Conservation (phyloP, 257 asterid genomes). For the Thymus mandschuricus region DNA sequence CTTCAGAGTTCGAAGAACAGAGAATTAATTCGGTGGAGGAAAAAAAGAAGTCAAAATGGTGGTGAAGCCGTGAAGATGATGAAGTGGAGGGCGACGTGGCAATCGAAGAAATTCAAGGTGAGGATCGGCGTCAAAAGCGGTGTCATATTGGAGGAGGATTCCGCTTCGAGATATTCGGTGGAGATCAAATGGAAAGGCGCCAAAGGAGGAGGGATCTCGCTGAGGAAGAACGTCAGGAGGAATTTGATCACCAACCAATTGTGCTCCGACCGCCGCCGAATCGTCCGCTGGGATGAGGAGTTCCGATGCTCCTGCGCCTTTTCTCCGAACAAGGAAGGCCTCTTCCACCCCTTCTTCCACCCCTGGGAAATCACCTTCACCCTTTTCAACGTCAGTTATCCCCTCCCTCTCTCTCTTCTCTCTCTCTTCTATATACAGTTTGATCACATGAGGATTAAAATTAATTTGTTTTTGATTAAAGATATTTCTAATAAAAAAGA, state of each 20-base stretch:
- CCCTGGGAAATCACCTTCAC: constrained; percentile 75
- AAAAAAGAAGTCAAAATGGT: constrained; percentile 42
- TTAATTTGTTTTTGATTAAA: too few relatives aligned
- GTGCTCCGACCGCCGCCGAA: constrained; percentile 34
- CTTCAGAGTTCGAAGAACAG: too few relatives aligned
- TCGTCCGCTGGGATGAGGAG: constrained; percentile 66
- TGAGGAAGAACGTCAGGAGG: constrained; percentile 53
- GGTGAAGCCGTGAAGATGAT: constrained; percentile 78
- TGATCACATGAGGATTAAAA: too few relatives aligned
- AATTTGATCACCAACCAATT: constrained; percentile 62
- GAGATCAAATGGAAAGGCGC: constrained; percentile 79
- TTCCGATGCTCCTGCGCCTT: constrained; percentile 58
- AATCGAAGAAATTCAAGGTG: constrained; percentile 62
- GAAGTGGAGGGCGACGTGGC: constrained; percentile 81
- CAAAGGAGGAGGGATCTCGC: constrained; percentile 42
- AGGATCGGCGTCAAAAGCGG: constrained; percentile 48
- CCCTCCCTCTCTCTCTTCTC: background rate
- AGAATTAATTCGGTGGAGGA: too few relatives aligned
- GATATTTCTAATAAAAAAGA: too few relatives aligned
- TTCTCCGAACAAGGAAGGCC: constrained; percentile 42
- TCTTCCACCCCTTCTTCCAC: constrained; percentile 32
- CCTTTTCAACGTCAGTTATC: constrained; percentile 59
- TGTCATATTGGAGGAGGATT: constrained; percentile 25
- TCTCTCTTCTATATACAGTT: background rate
- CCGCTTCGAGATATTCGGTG: constrained; percentile 41